These are phyloP conservation scores for Amauroascus niger DNA, from an alignment of 2,329 filamentous ascomycete genomes.

Conservation along the genomic window DNA sequence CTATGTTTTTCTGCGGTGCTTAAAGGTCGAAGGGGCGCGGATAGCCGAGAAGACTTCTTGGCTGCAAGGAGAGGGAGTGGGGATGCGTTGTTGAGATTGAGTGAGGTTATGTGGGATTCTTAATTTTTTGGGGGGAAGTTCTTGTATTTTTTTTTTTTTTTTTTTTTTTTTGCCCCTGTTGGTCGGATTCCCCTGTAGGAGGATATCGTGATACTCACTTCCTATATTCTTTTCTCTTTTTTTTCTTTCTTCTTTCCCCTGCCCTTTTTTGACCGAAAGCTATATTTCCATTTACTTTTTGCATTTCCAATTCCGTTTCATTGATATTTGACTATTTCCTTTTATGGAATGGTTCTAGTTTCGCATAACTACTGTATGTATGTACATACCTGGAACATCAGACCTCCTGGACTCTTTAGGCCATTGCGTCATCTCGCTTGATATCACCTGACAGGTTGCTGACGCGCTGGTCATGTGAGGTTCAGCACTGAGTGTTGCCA, in stretches of 20 bases:
- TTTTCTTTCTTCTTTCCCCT: not conserved
- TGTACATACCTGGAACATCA: too few relatives aligned
- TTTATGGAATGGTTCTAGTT: too few relatives aligned
- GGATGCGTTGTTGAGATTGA: slow-evolving; percentile 37
- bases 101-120: slow-evolving; percentile 42
- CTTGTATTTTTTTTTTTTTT: not conserved
- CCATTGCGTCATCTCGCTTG: not conserved
- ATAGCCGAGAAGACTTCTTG: slow-evolving; percentile 39
- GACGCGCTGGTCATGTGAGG: too few relatives aligned
- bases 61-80: slow-evolving; percentile 38
- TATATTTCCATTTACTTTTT: not conserved
- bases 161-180: not conserved
- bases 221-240: not conserved
- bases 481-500: too few relatives aligned
- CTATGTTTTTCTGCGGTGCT: slow-evolving; percentile 39
- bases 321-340: too few relatives aligned
- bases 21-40: slow-evolving; percentile 31
- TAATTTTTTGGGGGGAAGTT: not conserved
- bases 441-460: slow-evolving; percentile 8
- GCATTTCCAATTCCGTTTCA: not conserved
- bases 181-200: not conserved
- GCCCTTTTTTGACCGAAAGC: not conserved
- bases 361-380: too few relatives aligned
- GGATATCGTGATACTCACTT: not conserved
- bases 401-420: too few relatives aligned